Percentiles rank a stretch among this genome's conserved stretches.
These are phyloP conservation scores for Elymus sibiricus DNA, from an alignment of 176 grass and related monocot genomes.

Conservation along the genomic window DNA sequence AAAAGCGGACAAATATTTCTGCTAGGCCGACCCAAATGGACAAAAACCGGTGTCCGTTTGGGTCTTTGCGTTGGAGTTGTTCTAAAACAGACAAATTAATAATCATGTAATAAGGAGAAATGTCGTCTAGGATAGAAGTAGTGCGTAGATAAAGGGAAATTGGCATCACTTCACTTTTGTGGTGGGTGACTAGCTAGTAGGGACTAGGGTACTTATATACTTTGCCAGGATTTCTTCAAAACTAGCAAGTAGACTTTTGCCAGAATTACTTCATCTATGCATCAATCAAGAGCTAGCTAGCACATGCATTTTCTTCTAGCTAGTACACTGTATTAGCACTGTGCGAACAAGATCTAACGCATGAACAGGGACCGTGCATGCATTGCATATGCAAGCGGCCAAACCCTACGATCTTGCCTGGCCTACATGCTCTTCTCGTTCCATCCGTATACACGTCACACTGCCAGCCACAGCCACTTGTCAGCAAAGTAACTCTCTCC, in stretches of 20 bases:
- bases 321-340: not conserved
- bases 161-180: not conserved
- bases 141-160: not conserved
- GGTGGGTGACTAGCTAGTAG: not conserved
- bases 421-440: not conserved
- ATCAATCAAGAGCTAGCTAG: not conserved
- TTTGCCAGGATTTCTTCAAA: not conserved
- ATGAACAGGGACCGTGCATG: not conserved
- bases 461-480: not conserved
- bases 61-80: too few relatives aligned
- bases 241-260: not conserved
- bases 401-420: not conserved
- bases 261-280: not conserved
- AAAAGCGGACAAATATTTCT: too few relatives aligned
- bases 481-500: not conserved
- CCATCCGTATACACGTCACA: not conserved
- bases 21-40: too few relatives aligned
- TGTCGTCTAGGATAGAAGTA: not conserved
- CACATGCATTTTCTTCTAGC: not conserved
- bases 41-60: too few relatives aligned
- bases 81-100: not conserved
- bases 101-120: too few relatives aligned
- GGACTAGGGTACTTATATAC: not conserved
- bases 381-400: not conserved
- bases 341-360: not conserved